phyloP scores from a whole-genome alignment of 306 rosid genomes.

The Casuarina equisetifolia region DNA sequence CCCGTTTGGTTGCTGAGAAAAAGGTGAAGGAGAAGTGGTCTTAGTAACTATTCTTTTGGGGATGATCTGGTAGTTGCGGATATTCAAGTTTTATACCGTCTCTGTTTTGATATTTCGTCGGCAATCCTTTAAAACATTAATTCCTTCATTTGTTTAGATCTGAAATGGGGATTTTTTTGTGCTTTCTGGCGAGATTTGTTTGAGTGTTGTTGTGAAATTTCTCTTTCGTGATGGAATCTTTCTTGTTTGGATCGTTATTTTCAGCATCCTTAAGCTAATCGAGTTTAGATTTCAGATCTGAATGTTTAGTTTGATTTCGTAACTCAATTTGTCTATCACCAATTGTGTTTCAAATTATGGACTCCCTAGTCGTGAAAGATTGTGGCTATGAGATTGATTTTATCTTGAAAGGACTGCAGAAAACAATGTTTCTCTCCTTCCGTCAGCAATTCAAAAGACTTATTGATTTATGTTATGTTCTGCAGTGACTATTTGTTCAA shows the following conservation, averaged over 20 bases:
- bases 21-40: background rate
- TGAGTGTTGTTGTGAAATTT: background rate
- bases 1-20: background rate
- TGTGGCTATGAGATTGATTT: background rate
- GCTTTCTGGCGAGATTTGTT: background rate
- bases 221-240: background rate
- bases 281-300: slow-evolving; percentile 13
- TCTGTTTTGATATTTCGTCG: background rate
- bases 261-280: background rate
- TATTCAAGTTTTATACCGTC: background rate
- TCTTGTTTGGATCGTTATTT: background rate
- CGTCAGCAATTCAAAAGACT: background rate
- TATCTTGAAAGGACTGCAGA: background rate
- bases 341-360: background rate
- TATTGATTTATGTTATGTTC: slow-evolving; percentile 1
- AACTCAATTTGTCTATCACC: background rate
- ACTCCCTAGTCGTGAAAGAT: background rate
- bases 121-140: background rate
- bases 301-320: slow-evolving; percentile 9
- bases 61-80: background rate
- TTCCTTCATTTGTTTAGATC: background rate
- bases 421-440: background rate
- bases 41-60: background rate
- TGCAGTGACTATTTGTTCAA: slow-evolving; percentile 61
- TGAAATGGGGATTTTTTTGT: background rate